Conservation (phyloP, 2,329 filamentous ascomycete genomes). For the Alternaria hordeiaustralica region DNA sequence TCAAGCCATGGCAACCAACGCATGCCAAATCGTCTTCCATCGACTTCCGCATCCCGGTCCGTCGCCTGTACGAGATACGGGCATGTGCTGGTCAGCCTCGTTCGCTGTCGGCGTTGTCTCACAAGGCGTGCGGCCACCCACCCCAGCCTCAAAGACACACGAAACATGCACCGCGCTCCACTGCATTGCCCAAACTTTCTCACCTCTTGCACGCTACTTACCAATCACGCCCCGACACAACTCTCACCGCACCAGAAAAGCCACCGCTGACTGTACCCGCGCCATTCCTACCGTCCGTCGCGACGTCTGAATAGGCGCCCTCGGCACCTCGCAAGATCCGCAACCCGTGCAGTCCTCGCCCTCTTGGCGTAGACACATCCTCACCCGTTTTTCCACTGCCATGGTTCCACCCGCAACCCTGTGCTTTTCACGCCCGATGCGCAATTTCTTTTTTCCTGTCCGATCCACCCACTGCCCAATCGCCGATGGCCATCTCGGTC, state of each 20-base stretch:
- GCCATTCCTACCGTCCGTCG: background rate
- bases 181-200: conserved; percentile 2
- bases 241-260: background rate
- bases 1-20: background rate
- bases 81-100: conserved; percentile 3
- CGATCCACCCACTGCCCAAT: conserved; percentile 2
- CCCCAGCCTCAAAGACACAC: conserved; percentile 18
- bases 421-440: background rate
- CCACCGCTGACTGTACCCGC: conserved; percentile 15
- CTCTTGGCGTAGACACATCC: background rate
- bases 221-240: conserved; percentile 5
- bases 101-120: background rate
- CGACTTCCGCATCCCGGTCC: background rate
- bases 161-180: conserved; percentile 19
- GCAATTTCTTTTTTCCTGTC: conserved; percentile 25
- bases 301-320: conserved; percentile 26
- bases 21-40: background rate
- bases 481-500: background rate
- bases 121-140: background rate
- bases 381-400: background rate
- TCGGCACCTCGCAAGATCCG: conserved; percentile 31
- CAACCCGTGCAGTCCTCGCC: conserved; percentile 9
- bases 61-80: conserved; percentile 6
- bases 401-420: background rate
- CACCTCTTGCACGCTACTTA: conserved; percentile 1